Conservation (phyloP, 1,284 basidiomycete genomes). For the Hemileia vastatrix region DNA sequence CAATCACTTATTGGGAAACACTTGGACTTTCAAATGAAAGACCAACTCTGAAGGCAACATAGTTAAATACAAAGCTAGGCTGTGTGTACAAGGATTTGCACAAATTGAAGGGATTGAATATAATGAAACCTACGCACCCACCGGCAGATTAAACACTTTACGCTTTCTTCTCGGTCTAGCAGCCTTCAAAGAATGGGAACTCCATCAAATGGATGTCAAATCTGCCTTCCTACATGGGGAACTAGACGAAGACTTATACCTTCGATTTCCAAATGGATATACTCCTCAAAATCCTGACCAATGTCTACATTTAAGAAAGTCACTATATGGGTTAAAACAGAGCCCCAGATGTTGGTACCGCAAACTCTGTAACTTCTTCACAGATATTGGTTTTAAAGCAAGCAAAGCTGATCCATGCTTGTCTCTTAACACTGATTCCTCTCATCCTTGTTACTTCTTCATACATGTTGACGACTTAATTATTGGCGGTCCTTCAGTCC, state of each 20-base stretch:
- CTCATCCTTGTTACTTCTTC: background rate
- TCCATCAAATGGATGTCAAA: conserved; percentile 5
- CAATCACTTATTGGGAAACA: too few species aligned
- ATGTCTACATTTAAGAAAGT: background rate
- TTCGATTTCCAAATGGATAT: too few species aligned
- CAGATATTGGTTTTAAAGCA: background rate
- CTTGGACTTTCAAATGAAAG: too few species aligned
- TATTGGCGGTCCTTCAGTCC: background rate
- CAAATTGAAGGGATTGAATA: too few species aligned
- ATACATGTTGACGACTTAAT: background rate
- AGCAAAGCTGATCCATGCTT: background rate
- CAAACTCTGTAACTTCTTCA: background rate
- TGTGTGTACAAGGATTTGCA: too few species aligned
- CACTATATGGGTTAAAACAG: conserved; percentile 3
- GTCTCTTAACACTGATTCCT: background rate
- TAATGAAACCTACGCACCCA: conserved; percentile 2
- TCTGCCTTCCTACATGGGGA: background rate
- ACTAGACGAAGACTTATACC: background rate
- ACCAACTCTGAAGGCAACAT: too few species aligned
- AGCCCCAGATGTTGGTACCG: background rate
- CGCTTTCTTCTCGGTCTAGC: background rate
- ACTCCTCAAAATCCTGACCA: too few species aligned
- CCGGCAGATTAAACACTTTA: background rate
- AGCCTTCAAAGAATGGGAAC: background rate
- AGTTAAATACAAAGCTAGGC: too few species aligned